phyloP scores from a whole-genome alignment of 225 moss, liverwort and hornwort species.

The Antitrichia curtipendula region DNA sequence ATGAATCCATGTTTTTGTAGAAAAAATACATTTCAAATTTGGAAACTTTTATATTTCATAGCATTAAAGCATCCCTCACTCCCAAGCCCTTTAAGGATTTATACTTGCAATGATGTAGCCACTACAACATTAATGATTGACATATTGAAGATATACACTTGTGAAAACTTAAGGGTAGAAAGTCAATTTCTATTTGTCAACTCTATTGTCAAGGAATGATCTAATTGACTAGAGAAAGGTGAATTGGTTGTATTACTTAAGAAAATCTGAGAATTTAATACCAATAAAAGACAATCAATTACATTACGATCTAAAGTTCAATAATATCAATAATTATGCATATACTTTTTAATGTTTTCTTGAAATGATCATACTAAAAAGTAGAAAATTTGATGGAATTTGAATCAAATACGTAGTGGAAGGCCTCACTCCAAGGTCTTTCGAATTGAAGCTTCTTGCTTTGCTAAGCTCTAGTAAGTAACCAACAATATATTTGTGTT shows the following conservation, averaged over 20 bases:
- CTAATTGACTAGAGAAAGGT: not conserved
- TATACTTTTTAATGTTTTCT: not conserved
- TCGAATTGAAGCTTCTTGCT: rapidly evolving
- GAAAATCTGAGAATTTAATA: not conserved
- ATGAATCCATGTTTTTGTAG: too few species aligned
- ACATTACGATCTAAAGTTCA: rapidly evolving
- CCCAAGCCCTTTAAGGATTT: too few species aligned
- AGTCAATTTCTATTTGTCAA: too few species aligned
- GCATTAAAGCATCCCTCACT: too few species aligned
- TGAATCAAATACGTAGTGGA: not conserved
- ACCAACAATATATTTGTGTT: not conserved
- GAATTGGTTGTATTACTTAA: not conserved
- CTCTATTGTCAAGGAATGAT: not conserved
- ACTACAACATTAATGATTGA: too few species aligned
- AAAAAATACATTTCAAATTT: too few species aligned
- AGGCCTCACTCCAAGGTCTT: not conserved
- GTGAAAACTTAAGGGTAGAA: not conserved
- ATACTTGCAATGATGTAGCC: too few species aligned
- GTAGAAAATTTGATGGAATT: not conserved
- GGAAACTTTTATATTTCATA: too few species aligned
- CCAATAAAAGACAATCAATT: not conserved
- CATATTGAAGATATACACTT: not conserved
- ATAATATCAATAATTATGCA: not conserved
- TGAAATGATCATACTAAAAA: not conserved
- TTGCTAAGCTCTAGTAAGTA: not conserved